Evolutionary conservation across 2,329 filamentous ascomycete genomes (phyloP).

Genomic region (Trichophyton equinum): DNA sequence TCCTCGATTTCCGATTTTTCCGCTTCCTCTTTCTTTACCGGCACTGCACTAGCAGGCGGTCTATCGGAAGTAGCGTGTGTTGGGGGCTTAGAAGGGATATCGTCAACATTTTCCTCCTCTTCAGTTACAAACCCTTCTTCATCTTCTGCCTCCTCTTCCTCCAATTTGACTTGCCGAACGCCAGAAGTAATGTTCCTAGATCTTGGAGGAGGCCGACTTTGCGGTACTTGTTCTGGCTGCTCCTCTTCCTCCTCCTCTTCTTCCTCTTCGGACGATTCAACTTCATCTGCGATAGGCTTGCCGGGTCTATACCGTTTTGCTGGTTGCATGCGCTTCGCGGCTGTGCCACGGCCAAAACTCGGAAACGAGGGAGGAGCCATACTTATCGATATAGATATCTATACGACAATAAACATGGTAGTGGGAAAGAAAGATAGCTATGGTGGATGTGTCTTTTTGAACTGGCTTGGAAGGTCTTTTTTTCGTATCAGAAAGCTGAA

Average conservation of each 20-base stretch:
- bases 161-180: conserved; percentile 24
- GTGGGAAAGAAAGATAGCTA: neutral
- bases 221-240: conserved; percentile 26
- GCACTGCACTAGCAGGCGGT: no score
- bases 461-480: neutral
- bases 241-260: conserved; percentile 47
- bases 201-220: conserved; percentile 29
- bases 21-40: neutral
- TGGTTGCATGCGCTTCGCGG: conserved; percentile 53
- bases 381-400: neutral
- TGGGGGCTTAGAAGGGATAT: neutral
- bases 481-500: neutral
- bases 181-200: conserved; percentile 23
- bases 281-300: conserved; percentile 48
- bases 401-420: neutral
- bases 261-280: conserved; percentile 39
- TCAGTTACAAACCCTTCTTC: conserved; percentile 52
- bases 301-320: conserved; percentile 68
- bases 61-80: neutral
- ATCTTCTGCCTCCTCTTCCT: conserved; percentile 30
- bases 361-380: conserved; percentile 31
- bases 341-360: conserved; percentile 50
- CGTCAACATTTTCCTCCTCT: conserved; percentile 25
- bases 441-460: neutral
- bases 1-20: neutral